These are phyloP conservation scores for Syncephalastrum monosporum DNA, from an alignment of 371 early-diverging fungal genomes.

Conservation along the genomic window DNA sequence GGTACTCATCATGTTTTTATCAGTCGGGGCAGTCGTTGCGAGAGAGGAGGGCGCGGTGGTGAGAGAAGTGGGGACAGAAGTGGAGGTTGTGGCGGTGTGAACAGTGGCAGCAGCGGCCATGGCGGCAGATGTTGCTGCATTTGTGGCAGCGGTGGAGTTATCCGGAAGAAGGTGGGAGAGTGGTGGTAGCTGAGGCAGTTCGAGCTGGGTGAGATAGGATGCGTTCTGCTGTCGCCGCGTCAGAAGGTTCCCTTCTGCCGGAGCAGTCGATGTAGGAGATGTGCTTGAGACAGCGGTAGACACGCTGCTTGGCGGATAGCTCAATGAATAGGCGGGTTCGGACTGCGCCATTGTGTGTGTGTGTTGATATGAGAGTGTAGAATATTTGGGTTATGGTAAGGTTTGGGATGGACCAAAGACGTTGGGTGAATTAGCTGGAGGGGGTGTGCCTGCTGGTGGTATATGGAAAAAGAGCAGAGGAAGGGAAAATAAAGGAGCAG, in stretches of 20 bases:
- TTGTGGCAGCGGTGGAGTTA: background rate
- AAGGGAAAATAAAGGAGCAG: background rate
- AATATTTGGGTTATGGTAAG: background rate
- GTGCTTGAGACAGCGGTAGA: background rate
- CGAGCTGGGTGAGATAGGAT: conserved; percentile 30
- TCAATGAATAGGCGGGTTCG: background rate
- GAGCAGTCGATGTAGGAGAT: background rate
- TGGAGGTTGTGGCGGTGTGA: background rate
- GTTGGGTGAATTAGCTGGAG: conserved; percentile 1
- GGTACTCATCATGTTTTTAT: conserved; percentile 13
- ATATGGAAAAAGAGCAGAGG: background rate
- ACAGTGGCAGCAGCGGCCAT: conserved; percentile 1
- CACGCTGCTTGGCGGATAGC: background rate
- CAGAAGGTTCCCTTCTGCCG: conserved; percentile 16
- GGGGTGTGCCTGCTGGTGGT: background rate
- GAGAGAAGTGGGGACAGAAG: conserved; percentile 2
- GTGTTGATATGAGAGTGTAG: background rate
- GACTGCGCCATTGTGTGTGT: background rate
- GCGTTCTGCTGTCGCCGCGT: conserved; percentile 36
- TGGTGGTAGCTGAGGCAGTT: conserved; percentile 34
- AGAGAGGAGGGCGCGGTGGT: conserved; percentile 13
- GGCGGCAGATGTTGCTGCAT: background rate
- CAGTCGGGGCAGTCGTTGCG: background rate
- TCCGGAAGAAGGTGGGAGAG: conserved; percentile 28
- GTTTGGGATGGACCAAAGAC: conserved; percentile 4